These are phyloP conservation scores for Parathielavia appendiculata DNA, from an alignment of 495 filamentous ascomycete genomes.

Conservation along the genomic window DNA sequence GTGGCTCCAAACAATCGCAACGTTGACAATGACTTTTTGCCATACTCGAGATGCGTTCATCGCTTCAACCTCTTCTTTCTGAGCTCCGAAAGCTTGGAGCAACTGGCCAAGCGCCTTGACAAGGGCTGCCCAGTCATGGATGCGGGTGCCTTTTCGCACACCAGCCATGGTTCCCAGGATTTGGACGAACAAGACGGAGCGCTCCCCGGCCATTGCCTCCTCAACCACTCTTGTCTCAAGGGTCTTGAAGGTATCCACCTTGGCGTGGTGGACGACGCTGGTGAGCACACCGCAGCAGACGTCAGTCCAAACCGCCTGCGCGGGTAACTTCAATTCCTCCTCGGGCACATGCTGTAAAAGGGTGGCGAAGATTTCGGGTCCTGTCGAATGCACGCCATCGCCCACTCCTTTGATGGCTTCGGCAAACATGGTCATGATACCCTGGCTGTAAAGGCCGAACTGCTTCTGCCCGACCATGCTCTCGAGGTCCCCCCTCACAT, in stretches of 20 bases:
- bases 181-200: conserved; percentile 50
- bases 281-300: conserved; percentile 69
- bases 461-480: conserved; percentile 47
- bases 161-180: conserved; percentile 63
- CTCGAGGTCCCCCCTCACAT: conserved; percentile 63
- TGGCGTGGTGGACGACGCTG: conserved; percentile 76
- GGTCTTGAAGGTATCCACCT: conserved; percentile 59
- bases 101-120: conserved; percentile 53
- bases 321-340: conserved; percentile 42
- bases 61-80: conserved; percentile 33
- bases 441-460: conserved; percentile 65
- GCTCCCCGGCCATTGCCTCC: conserved; percentile 35
- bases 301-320: conserved; percentile 49
- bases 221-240: conserved; percentile 54
- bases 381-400: conserved; percentile 73
- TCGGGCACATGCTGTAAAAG: conserved; percentile 51
- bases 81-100: conserved; percentile 43
- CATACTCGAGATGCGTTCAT: conserved; percentile 46
- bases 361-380: conserved; percentile 60
- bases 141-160: conserved; percentile 71
- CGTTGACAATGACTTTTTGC: conserved; percentile 52
- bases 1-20: conserved; percentile 64
- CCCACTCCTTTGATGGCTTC: conserved; percentile 85
- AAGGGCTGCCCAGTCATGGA: conserved; percentile 65
- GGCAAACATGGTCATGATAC: conserved; percentile 82